Evolutionary conservation across 192 early-diverging fungal genomes (phyloP), one percentile per base, ranked within the genome.

Genomic region (Backusella australiensis): DNA sequence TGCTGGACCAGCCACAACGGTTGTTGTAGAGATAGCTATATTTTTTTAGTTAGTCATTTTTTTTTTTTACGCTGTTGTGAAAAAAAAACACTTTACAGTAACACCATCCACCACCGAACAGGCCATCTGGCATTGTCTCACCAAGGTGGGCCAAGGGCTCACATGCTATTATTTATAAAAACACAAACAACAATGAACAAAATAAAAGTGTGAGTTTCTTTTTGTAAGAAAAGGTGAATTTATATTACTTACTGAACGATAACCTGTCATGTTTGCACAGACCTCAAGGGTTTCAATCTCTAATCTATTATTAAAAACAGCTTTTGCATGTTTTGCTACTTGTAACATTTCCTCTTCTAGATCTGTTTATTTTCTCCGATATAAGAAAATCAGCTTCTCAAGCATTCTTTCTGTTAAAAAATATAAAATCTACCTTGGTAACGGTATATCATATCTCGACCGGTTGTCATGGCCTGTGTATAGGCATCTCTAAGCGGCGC

Each of bases 401-500:
- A 35, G 14, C 23, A 14, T 19, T 29, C 21, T 12, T 56, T 6
- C 6, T 21, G 21, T 39, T 63, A 29, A 21, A 66, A 69, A 34
- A 69, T 21, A 19, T 14, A 46, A 65, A 34, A 52, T 7, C 41
- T 82, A 85, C 80, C 82, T 80, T 79, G 80, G 38, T 72, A 26
- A 36, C 80, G 69, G 8, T 72, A 41, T 34, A 77, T 71, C n/a
- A 84, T 46, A 23, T 77, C 74, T 53, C 78, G 39, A 12, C 77
- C 72, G 26, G 35, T 63, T 8, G 74, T 59, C 32, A 84, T 36
- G 1, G 73, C 69, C 21, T 71, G 36, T 32, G 70, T 73, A 34
- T 85, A 78, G 1, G 79, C 81, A 4, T 71, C 71, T 12, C 72
- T 74, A 11, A 85, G 56, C 2, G 76, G 83, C 6, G 76, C 26